Base-by-base conservation (phyloP, 2,329 filamentous ascomycete genomes). In the Cladophialophora psammophila region DNA sequence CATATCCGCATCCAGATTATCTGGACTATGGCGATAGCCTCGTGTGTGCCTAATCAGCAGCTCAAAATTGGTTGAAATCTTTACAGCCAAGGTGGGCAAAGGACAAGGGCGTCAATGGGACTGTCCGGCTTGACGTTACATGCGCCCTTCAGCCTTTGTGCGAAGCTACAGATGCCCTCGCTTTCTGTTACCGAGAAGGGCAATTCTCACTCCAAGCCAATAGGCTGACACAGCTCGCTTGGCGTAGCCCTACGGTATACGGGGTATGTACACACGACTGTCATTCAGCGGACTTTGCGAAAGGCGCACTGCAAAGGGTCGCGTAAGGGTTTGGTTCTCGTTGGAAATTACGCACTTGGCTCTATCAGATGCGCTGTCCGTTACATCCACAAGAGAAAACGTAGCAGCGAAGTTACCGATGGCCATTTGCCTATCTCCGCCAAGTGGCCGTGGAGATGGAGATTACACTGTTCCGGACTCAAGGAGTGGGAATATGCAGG, bases 91-190 rank as follows among this genome's bases (percentile, higher is more conserved):
- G 6, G 50, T 9, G 20, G 31, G 12, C 56, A 40, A 40, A 45
- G 35, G 45, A 40, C 38, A 48, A 36, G 26, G 26, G 26, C 26
- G 26, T 26, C 26, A n/a, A n/a, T 9, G 45, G 34, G 18, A 40
- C 42, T 52, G 50, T 42, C 15, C 20, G 54, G 18, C 62, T 35
- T 64, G 35, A 50, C 38, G 60, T 63, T 67, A 60, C 65, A 67
- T 60, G 56, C 36, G 50, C 26, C 15, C 31, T 64, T 65, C 61
- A 68, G 57, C 62, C 52, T 68, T 59, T 34, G 31, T 20, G 7
- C 26, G 31, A 53, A 56, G 20, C 26, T 8, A n/a, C 48, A 31
- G 3, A 58, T 13, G 13, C 2, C 15, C 36, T 68, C 62, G 62
- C 26, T 64, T 9, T 5, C 32, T 5, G 34, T 38, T 65, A 59